These are phyloP conservation scores for Yarrowia sp. DNA, from an alignment of 805 yeast species.

Conservation along the genomic window DNA sequence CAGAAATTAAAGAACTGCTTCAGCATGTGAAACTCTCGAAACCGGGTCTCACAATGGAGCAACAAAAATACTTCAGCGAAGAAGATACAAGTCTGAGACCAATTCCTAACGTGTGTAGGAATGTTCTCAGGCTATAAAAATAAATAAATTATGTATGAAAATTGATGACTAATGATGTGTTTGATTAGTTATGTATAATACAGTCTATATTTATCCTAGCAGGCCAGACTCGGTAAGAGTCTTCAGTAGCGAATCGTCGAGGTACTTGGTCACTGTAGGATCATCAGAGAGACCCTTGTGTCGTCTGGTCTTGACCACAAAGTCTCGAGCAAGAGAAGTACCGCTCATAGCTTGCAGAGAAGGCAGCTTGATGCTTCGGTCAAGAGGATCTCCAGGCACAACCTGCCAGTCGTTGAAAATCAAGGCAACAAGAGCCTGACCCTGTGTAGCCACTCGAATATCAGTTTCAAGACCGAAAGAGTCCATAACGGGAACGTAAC, in stretches of 20 bases:
- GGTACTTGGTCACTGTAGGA: slow-evolving; percentile 68
- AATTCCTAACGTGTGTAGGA: too few species aligned
- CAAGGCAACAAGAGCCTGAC: slow-evolving; percentile 74
- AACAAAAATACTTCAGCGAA: not conserved
- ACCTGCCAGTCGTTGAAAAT: slow-evolving; percentile 73
- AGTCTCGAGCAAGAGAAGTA: slow-evolving; percentile 80
- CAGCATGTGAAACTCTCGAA: not conserved
- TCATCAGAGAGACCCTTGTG: slow-evolving; percentile 85
- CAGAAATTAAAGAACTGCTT: not conserved
- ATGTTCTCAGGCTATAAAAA: too few species aligned
- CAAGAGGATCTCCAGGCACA: slow-evolving; percentile 93
- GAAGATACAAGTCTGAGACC: not conserved
- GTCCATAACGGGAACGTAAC: slow-evolving; percentile 84
- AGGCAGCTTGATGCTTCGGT: slow-evolving; percentile 66
- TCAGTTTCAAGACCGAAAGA: slow-evolving; percentile 91
- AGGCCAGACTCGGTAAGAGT: slow-evolving; percentile 62
- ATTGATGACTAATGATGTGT: too few species aligned
- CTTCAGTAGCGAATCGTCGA: slow-evolving; percentile 65
- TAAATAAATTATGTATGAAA: too few species aligned
- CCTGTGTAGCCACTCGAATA: slow-evolving; percentile 75
- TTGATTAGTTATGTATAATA: slow-evolving; percentile 9
- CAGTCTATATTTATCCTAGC: slow-evolving; percentile 41
- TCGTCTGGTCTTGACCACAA: slow-evolving; percentile 84
- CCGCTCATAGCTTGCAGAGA: slow-evolving; percentile 77
- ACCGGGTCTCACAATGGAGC: not conserved